phyloP scores from a whole-genome alignment of 2,329 filamentous ascomycete species.

The Ustilaginoidea virens region DNA sequence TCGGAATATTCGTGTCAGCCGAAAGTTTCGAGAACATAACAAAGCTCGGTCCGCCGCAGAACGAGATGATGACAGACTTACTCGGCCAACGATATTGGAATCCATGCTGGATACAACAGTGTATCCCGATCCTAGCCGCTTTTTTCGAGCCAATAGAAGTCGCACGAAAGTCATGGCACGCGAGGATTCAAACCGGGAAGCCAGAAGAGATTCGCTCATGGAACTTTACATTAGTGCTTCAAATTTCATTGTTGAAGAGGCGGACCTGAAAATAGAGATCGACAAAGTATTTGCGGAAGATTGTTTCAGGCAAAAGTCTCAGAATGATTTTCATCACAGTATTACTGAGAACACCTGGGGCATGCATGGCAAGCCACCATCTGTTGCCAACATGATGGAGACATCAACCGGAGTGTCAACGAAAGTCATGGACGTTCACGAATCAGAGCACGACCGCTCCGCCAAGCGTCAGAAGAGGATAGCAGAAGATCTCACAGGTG shows the following conservation, averaged over 20 bases:
- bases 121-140: constrained; percentile 46
- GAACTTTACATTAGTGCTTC: constrained; percentile 81
- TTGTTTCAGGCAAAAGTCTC: constrained; percentile 27
- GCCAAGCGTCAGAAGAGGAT: constrained; percentile 37
- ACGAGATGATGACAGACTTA: constrained; percentile 62
- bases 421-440: constrained; percentile 20
- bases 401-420: constrained; percentile 17
- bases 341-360: constrained; percentile 38
- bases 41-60: constrained; percentile 45
- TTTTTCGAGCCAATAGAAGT: constrained; percentile 33
- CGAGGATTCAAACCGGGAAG: constrained; percentile 32
- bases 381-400: constrained; percentile 28
- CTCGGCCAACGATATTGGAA: constrained; percentile 47
- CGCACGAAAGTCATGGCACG: constrained; percentile 27
- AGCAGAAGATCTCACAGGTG: constrained; percentile 43
- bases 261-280: constrained; percentile 58
- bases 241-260: constrained; percentile 71
- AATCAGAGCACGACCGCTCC: constrained; percentile 27
- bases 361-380: constrained; percentile 26
- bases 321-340: constrained; percentile 15
- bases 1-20: constrained; percentile 22
- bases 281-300: constrained; percentile 60
- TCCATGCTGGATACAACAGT: constrained; percentile 32
- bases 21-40: constrained; percentile 31
- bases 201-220: constrained; percentile 58